Percentiles rank a stretch among this genome's conserved stretches.
These are phyloP conservation scores for Neoboletus subvelutipes DNA, from an alignment of 768 basidiomycete genomes.

Conservation along the genomic window DNA sequence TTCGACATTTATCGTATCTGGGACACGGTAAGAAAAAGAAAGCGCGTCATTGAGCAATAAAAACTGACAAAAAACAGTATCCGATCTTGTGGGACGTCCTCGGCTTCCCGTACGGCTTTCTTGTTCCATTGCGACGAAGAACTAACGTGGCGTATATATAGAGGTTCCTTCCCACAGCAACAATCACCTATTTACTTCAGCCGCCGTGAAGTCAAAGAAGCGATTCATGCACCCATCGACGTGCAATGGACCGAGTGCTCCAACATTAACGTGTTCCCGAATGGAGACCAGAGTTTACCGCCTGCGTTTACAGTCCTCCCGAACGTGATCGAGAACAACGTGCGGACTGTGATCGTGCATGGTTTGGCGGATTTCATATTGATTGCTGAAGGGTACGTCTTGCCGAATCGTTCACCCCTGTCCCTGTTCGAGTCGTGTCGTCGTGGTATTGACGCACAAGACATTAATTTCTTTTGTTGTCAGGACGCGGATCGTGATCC, in stretches of 20 bases:
- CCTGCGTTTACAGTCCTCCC: constrained; percentile 66
- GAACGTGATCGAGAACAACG: constrained; percentile 73
- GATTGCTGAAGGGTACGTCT: constrained; percentile 67
- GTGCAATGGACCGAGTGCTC: constrained; percentile 67
- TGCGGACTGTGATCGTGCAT: constrained; percentile 66
- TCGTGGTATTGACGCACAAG: constrained; percentile 10
- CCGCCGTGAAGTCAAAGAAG: constrained; percentile 57
- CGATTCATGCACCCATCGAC: constrained; percentile 66
- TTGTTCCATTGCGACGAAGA: neutral
- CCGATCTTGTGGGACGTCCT: constrained; percentile 79
- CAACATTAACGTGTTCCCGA: constrained; percentile 56
- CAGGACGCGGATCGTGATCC: constrained; percentile 60
- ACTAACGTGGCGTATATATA: constrained; percentile 31
- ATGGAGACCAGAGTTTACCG: constrained; percentile 60
- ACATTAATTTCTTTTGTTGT: neutral
- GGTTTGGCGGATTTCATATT: constrained; percentile 72
- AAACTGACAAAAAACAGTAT: constrained; percentile 32
- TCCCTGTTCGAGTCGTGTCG: neutral
- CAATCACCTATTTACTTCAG: constrained; percentile 74
- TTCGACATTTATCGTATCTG: constrained; percentile 80
- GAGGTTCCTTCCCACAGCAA: constrained; percentile 53
- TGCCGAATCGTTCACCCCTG: neutral
- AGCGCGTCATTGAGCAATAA: neutral
- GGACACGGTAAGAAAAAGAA: constrained; percentile 49
- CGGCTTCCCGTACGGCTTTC: constrained; percentile 63